Evolutionary conservation across 2,329 filamentous ascomycete species (phyloP).

Genomic region (Trichophyton equinum): DNA sequence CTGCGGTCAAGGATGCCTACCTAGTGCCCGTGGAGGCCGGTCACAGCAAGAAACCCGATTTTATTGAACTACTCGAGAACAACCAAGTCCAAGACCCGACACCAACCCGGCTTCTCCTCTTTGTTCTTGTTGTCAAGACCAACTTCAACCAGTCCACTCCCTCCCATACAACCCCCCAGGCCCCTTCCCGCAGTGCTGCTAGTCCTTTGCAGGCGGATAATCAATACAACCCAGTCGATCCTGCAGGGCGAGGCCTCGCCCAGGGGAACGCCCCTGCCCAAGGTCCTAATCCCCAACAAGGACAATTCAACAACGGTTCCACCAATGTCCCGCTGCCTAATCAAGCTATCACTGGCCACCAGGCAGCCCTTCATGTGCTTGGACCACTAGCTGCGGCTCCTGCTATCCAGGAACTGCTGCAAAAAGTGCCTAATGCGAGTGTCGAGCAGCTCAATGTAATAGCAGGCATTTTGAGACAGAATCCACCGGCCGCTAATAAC

Average conservation of each 20-base stretch:
- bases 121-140: conserved; percentile 72
- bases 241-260: neutral
- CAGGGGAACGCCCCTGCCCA: neutral
- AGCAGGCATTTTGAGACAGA: conserved; percentile 51
- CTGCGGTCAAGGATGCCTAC: conserved; percentile 79
- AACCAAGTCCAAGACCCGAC: conserved; percentile 62
- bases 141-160: conserved; percentile 30
- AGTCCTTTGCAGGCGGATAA: neutral
- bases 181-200: conserved; percentile 22
- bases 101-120: conserved; percentile 63
- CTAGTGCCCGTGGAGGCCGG: conserved; percentile 73
- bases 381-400: conserved; percentile 51
- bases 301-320: conserved; percentile 12
- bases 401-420: conserved; percentile 56
- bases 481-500: conserved; percentile 53
- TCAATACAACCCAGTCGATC: neutral
- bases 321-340: conserved; percentile 18
- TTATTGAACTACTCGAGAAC: conserved; percentile 77
- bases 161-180: conserved; percentile 32
- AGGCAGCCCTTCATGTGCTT: conserved; percentile 50
- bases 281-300: neutral
- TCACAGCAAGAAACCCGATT: conserved; percentile 58
- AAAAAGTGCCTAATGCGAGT: conserved; percentile 55
- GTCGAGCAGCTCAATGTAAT: conserved; percentile 65
- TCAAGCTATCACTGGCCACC: conserved; percentile 35